Base-by-base conservation (phyloP, 1,284 basidiomycete species). In the Ustilago tritici region DNA sequence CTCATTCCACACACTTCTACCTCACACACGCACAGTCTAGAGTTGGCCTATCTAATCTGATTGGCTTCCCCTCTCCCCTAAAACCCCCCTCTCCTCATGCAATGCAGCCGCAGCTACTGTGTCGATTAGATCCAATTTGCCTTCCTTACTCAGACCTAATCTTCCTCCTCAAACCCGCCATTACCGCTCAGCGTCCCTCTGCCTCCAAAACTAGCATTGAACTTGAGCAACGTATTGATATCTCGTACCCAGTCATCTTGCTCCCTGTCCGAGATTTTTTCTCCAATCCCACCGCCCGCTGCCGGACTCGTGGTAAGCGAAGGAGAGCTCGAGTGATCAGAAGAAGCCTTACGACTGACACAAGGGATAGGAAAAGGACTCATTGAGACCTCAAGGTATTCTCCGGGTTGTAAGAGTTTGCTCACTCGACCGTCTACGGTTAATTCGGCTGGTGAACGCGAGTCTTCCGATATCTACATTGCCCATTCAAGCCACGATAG, bases 181-280 rank as follows among this genome's bases (percentile, higher is more conserved):
- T 79, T 71, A 10, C 79, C 78, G 28, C 79, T 64, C 8, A 83
- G 65, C 32, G 80, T 71, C 17, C 81, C 82, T 32, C 82, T 57
- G 1, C 81, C 82, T n/a, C 76, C 78, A 50, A 86, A 86, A 38
- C 74, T 77, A 1, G 83, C 83, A 64, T 87, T 86, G 61, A 86
- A 87, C 53, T 82, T 83, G 40, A 88, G 79, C 73, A 87, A 75
- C 6, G 80, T 81, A 54, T 98, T 98, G 87, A 98, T 97, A 86
- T 98, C 96, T 70, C 93, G 89, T 28, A 98, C 94, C 95, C 95
- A 98, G 81, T 95, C 93, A 79, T 94, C 93, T 80, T 93, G 93
- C 8, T 93, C 93, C 0, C 92, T 91, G 78, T 88, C 68, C 50
- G 67, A 70, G 56, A 61, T 65, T 23, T 67, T 69, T n/a, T 76